Evolutionary conservation across 257 asterid species (phyloP).

Genomic region (Phtheirospermum japonicum): DNA sequence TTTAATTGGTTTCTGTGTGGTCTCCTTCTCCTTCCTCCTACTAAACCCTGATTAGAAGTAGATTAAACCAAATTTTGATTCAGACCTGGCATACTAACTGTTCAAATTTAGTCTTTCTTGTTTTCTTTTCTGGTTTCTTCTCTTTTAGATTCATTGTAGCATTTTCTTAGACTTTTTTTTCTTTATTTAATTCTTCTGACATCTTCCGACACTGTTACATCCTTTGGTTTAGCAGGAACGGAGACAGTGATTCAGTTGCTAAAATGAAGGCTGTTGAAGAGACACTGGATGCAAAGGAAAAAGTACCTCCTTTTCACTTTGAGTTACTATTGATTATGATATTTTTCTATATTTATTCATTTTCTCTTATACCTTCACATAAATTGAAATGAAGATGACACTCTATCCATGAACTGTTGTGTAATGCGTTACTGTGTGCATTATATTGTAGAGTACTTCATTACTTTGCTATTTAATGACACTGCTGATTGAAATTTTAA

Average conservation of each 20-base stretch:
- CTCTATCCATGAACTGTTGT: neutral
- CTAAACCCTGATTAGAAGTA: neutral
- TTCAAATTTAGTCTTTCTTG: constrained; percentile 10
- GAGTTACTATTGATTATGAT: constrained; percentile 16
- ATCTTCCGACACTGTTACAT: constrained; percentile 2
- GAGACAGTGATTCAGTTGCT: constrained; percentile 62
- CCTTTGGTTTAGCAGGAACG: constrained; percentile 51
- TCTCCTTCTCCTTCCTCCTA: neutral
- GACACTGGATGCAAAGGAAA: constrained; percentile 74
- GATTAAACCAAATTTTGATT: constrained; percentile 2
- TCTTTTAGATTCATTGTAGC: neutral
- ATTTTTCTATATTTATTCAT: constrained; percentile 11
- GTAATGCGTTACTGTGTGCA: constrained; percentile 2
- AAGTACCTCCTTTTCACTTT: constrained; percentile 38
- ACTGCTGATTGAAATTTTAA: neutral
- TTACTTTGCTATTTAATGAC: neutral
- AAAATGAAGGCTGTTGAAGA: constrained; percentile 85
- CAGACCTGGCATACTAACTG: constrained; percentile 9
- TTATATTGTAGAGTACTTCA: constrained; percentile 13
- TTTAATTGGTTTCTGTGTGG: constrained; percentile 8
- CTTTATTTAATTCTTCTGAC: constrained; percentile 1
- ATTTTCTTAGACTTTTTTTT: neutral
- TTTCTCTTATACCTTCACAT: constrained; percentile 20
- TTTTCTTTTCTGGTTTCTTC: neutral
- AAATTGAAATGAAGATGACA: constrained; percentile 6